phyloP scores from a whole-genome alignment of 768 basidiomycete genomes.

The Favolaschia claudopus region DNA sequence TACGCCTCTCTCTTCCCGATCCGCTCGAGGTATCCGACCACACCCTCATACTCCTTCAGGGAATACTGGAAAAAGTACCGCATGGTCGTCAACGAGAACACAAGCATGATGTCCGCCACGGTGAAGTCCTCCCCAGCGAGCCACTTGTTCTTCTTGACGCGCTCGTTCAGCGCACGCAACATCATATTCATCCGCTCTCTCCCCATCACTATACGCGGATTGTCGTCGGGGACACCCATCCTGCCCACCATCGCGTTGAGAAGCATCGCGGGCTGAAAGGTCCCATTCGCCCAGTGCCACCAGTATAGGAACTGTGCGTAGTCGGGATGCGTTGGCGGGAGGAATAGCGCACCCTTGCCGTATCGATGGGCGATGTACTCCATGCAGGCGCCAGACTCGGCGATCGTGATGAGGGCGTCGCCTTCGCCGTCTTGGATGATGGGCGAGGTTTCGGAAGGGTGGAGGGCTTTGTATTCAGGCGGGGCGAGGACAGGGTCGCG shows the following conservation, averaged over 20 bases:
- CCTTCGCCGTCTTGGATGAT: neutral
- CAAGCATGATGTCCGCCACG: neutral
- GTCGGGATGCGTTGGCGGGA: neutral
- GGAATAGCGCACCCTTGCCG: neutral
- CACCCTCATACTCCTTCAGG: too few species aligned
- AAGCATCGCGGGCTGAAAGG: neutral
- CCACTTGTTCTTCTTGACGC: neutral
- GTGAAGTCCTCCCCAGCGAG: neutral
- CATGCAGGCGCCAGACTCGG: neutral
- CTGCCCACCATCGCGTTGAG: neutral
- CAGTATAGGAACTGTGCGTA: neutral
- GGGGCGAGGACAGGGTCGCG: neutral
- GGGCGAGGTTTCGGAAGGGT: neutral
- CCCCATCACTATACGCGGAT: too few species aligned
- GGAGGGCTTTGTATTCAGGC: neutral
- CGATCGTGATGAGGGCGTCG: neutral
- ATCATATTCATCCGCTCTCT: too few species aligned
- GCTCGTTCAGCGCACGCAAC: neutral
- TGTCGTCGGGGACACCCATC: too few species aligned
- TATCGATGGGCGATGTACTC: neutral
- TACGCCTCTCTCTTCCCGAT: too few species aligned
- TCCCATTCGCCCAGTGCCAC: neutral
- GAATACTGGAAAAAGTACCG: too few species aligned
- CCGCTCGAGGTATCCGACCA: too few species aligned
- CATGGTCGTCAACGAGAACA: too few species aligned